phyloP scores from a whole-genome alignment of 768 basidiomycete genomes.

The Hygrocybe punicea region DNA sequence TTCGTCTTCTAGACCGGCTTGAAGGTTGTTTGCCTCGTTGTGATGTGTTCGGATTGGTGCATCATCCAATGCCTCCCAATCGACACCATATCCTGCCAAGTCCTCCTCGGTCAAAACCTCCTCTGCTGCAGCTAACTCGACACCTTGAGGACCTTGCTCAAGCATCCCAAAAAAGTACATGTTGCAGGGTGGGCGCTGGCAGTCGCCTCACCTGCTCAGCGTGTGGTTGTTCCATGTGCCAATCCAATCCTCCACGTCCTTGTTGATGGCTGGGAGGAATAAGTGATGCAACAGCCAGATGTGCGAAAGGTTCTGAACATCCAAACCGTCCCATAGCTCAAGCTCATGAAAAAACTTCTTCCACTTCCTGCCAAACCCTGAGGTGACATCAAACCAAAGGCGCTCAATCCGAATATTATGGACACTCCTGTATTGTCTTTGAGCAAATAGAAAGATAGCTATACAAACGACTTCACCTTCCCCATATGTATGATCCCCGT shows the following conservation, averaged over 20 bases:
- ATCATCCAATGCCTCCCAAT: slow-evolving; percentile 23
- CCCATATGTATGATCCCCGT: slow-evolving; percentile 39
- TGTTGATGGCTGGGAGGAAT: slow-evolving; percentile 33
- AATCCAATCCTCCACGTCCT: slow-evolving; percentile 31
- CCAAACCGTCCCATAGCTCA: slow-evolving; percentile 28
- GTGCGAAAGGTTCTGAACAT: slow-evolving; percentile 24
- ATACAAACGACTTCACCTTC: slow-evolving; percentile 20
- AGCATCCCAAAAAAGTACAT: slow-evolving; percentile 34
- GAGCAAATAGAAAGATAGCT: not conserved
- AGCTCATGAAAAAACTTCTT: slow-evolving; percentile 36
- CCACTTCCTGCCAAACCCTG: slow-evolving; percentile 37
- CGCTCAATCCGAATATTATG: slow-evolving; percentile 42
- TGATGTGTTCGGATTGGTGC: slow-evolving; percentile 11
- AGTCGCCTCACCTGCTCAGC: slow-evolving; percentile 18
- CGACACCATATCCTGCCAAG: slow-evolving; percentile 22
- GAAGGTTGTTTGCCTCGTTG: slow-evolving; percentile 6
- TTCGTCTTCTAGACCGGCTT: not conserved
- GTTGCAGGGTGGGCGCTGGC: slow-evolving; percentile 21
- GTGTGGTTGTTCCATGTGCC: slow-evolving; percentile 37
- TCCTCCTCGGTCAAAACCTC: slow-evolving; percentile 10
- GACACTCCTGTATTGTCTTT: slow-evolving; percentile 30
- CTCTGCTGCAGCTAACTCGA: slow-evolving; percentile 1
- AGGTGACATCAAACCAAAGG: slow-evolving; percentile 39
- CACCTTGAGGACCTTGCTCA: slow-evolving; percentile 27
- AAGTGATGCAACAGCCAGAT: slow-evolving; percentile 42